Evolutionary conservation across 257 asterid species (phyloP).

Genomic region (Nicotiana sylvestris): DNA sequence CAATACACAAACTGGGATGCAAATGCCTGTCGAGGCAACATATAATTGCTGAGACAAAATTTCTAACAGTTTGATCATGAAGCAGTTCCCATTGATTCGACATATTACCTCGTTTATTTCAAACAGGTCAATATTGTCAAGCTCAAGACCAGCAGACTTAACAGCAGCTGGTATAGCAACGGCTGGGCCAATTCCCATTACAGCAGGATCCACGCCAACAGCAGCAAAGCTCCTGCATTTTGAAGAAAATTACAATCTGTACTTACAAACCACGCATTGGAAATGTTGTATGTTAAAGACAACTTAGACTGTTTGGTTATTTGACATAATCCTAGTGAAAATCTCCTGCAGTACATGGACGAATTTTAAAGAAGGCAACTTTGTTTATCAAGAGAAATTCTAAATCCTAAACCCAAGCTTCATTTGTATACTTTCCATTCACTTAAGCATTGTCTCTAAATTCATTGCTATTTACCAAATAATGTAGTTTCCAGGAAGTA

Average conservation of each 20-base stretch:
- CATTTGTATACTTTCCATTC: neutral
- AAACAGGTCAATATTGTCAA: constrained; percentile 59
- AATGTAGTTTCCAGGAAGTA: neutral
- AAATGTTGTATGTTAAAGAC: neutral
- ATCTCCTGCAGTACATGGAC: neutral
- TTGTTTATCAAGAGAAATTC: neutral
- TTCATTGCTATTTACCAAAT: neutral
- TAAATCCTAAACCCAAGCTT: neutral
- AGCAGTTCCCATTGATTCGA: neutral
- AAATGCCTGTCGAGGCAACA: constrained; percentile 56
- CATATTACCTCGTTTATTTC: constrained; percentile 82
- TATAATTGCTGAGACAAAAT: neutral
- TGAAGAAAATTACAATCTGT: neutral
- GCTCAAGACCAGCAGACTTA: constrained; percentile 76
- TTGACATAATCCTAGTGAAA: neutral
- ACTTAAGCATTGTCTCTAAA: too few species aligned
- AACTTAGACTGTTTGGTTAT: neutral
- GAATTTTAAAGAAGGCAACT: neutral
- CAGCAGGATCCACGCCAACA: constrained; percentile 94
- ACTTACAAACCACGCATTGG: neutral
- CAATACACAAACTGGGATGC: constrained; percentile 91
- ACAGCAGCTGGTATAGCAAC: constrained; percentile 92
- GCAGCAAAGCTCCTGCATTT: constrained; percentile 77
- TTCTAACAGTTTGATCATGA: neutral
- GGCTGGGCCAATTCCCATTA: constrained; percentile 95